Evolutionary conservation across 331 rosid genomes (phyloP), one percentile per base, ranked within the genome.

Genomic region (Prunus yedoensis): DNA sequence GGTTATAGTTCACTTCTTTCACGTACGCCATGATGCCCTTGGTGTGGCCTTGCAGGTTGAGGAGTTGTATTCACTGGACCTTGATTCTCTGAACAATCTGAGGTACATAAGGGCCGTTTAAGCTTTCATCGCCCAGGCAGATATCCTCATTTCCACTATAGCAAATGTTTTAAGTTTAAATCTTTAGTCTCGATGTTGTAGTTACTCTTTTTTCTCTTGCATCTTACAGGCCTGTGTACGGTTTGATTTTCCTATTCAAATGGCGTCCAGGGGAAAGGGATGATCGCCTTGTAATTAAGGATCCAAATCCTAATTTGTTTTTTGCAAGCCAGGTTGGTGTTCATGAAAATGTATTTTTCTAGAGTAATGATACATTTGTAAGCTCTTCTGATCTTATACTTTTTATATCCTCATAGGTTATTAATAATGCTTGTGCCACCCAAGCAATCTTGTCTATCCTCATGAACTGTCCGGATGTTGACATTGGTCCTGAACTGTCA

Each of bases 201-300:
- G 45, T 58, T 63, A 64, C 60, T 46, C 71, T 50, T 54, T 38
- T 54, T 61, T 9, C 57, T 16, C 66, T 57, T 2, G 77, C 60
- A 70, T 71, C 70, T 68, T 65, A 21, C 96, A 94, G 99, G 91
- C 99, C 99, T 62, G 89, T 94, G 47, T 90, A 90, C 76, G 99
- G 99, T 70, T 92, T 94, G 92, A 87, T 94, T 79, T 92, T 94
- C 82, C 93, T 94, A 79, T 94, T 94, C 93, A 94, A 94, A 88
- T 94, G 97, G 96, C 93, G 93, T 56, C 96, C 97, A 18, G 97
- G 99, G 77, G 99, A 94, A 75, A 94, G 87, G 85, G 99, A 94
- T 76, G 97, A 92, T 2, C 97, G 97, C 18, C 84, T 81, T 49
- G 92, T 94, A 56, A 85, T 92, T 63, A 89, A 94, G 84, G 99